Evolutionary conservation across 1,284 basidiomycete species (phyloP).

Genomic region (Prillingera fragicola): DNA sequence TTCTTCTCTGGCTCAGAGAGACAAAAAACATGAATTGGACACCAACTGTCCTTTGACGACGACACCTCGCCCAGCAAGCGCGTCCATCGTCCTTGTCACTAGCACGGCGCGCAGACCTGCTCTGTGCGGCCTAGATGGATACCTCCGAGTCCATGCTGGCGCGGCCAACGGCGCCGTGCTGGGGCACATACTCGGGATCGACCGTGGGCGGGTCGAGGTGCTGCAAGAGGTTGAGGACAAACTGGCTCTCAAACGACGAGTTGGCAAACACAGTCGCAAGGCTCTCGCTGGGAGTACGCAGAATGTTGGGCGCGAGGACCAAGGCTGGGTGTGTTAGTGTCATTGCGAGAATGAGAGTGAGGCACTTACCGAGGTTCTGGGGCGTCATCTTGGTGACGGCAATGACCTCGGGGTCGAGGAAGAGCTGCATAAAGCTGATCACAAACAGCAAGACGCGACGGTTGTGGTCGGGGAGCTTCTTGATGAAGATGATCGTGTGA

Average conservation of each 20-base stretch:
- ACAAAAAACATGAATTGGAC: no score
- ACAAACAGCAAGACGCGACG: constrained; percentile 76
- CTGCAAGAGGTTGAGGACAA: constrained; percentile 73
- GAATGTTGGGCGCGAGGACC: constrained; percentile 81
- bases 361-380: constrained; percentile 36
- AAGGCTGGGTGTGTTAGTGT: constrained; percentile 61
- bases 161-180: constrained; percentile 12
- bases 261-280: constrained; percentile 83
- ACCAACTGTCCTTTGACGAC: no score
- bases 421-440: constrained; percentile 81
- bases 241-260: constrained; percentile 78
- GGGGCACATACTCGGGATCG: constrained; percentile 59
- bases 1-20: no score
- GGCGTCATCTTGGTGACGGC: constrained; percentile 74
- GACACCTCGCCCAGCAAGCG: no score
- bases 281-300: constrained; percentile 73
- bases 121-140: no score
- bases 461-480: constrained; percentile 72
- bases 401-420: constrained; percentile 68
- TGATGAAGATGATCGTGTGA: constrained; percentile 66
- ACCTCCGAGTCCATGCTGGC: neutral
- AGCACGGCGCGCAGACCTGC: no score
- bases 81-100: no score
- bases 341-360: neutral
- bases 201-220: constrained; percentile 68